Conservation (phyloP, 768 basidiomycete genomes). For the Pilatotrama ljubarskyi region DNA sequence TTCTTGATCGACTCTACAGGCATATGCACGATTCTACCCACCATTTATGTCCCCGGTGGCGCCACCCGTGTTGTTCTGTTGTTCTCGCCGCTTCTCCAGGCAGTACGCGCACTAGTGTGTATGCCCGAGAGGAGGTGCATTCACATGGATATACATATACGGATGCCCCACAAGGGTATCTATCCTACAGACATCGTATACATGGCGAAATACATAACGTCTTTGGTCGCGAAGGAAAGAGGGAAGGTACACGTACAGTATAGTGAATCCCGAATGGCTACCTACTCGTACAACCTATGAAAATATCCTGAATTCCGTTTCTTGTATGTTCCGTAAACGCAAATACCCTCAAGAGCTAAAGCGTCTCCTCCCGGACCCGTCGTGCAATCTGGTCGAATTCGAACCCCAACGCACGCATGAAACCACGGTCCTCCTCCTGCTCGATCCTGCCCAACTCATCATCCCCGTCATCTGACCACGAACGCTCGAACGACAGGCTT, state of each 20-base stretch:
- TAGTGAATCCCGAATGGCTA: not conserved
- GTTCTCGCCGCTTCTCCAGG: no score
- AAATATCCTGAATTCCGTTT: not conserved
- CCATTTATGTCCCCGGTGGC: no score
- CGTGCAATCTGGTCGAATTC: slow-evolving; percentile 26
- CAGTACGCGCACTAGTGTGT: no score
- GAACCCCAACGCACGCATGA: slow-evolving; percentile 26
- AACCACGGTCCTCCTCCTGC: slow-evolving; percentile 26
- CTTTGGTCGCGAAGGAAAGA: no score
- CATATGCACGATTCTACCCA: no score
- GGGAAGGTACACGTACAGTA: not conserved
- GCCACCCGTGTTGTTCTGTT: no score
- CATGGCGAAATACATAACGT: not conserved
- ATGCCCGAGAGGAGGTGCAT: no score
- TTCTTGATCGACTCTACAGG: no score
- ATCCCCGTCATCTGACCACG: slow-evolving; percentile 8
- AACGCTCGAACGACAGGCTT: slow-evolving; percentile 13
- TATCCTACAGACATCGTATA: not conserved
- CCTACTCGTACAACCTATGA: not conserved
- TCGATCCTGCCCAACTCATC: slow-evolving; percentile 9
- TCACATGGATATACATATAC: no score
- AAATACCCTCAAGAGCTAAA: not conserved
- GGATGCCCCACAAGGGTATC: no score
- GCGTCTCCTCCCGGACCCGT: slow-evolving; percentile 5
- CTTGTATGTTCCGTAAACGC: no score